Base-by-base conservation (phyloP, 2,329 filamentous ascomycete genomes). In the Ustulina deusta region DNA sequence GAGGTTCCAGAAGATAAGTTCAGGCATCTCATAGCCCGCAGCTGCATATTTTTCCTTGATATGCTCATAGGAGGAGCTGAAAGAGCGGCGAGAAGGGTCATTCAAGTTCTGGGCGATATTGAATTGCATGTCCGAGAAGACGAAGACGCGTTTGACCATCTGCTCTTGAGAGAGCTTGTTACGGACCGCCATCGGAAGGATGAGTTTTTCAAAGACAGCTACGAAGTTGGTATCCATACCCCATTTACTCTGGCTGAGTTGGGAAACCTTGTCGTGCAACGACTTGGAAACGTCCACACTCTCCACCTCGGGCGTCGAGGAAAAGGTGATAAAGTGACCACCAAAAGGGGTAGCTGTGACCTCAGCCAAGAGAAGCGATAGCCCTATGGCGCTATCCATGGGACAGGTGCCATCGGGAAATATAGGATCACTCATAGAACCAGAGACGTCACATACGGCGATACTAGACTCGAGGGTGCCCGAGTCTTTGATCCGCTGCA, bases 121-220 rank as follows among this genome's bases (percentile, higher is more conserved):
- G 73, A 90, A 89, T 51, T 89, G 86, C 87, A 89, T 89, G 73
- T 89, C 87, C 51, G 80, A 84, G 72, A 89, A 89, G 38, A 89
- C 83, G 72, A 90, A 89, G 17, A 90, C 74, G 3, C 85, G 83
- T 78, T 88, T 88, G 17, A 89, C 82, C 86, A 90, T 89, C 44
- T 89, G 83, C 61, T 87, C 84, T 44, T 80, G 82, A 69, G 79
- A 81, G 38, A 89, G 72, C 11, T 85, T 81, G 69, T 87, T 80
- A 54, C 79, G 51, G 7, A 84, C 60, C 0, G 87, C 87, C 79
- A 87, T 82, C 2, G 85, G 85, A 0, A 89, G 81, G 54, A 89
- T 83, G 1, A 88, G 77, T 0, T 81, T 59, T 59, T 83, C 81
- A 64, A 90, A 89, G 3, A 88, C 86, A 25, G 83, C 80, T 5